A percentile compares a stretch with the other conserved stretches of the same genome.
Evolutionary conservation across 371 early-diverging fungal species (phyloP).

Genomic region (Apophysomyces ossiformis): DNA sequence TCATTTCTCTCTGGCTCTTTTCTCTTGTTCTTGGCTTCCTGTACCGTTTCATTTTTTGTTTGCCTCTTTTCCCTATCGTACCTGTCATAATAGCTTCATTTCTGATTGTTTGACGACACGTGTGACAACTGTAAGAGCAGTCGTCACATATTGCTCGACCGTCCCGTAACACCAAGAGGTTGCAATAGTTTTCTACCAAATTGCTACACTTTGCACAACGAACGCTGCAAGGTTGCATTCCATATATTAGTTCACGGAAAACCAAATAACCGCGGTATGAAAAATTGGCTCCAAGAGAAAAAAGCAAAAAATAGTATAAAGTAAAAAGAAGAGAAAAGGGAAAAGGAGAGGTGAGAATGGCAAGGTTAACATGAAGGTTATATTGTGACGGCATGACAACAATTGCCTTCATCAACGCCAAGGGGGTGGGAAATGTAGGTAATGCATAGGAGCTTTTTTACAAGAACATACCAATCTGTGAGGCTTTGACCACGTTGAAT

Average conservation of each 20-base stretch:
- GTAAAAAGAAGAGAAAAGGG: neutral
- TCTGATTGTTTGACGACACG: constrained; percentile 80
- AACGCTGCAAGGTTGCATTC: constrained; percentile 55
- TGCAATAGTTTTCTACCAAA: constrained; percentile 80
- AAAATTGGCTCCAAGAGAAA: neutral
- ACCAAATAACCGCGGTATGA: too few relatives aligned
- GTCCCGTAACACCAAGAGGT: constrained; percentile 78
- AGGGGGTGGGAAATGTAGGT: constrained; percentile 7
- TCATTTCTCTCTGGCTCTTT: neutral
- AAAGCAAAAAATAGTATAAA: neutral
- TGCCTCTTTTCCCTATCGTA: constrained; percentile 18
- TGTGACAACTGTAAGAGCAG: constrained; percentile 85
- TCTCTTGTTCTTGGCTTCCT: neutral
- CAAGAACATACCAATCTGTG: constrained; percentile 1
- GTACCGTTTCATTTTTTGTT: too few relatives aligned
- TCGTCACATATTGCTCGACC: constrained; percentile 87
- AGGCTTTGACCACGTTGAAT: neutral
- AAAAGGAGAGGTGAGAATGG: constrained; percentile 8
- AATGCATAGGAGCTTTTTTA: constrained; percentile 3
- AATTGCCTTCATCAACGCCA: constrained; percentile 8
- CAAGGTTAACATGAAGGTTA: neutral
- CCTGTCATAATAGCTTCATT: constrained; percentile 92
- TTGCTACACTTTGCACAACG: constrained; percentile 79
- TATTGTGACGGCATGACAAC: constrained; percentile 10
- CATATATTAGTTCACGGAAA: neutral